Conservation (phyloP, 805 yeast species). For the Ogataea nonfermentans region DNA sequence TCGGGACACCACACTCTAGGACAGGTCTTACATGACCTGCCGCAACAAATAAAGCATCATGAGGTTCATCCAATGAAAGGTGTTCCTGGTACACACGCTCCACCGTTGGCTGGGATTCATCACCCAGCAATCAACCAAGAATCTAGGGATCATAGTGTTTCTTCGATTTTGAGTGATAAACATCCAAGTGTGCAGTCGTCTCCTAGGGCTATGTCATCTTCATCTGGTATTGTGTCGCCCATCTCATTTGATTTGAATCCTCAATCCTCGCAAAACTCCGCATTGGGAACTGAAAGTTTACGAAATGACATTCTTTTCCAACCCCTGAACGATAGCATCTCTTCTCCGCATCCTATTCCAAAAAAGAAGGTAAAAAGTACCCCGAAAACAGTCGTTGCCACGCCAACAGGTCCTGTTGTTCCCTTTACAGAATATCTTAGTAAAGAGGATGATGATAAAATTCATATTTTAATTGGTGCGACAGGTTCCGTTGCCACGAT, state of each 20-base stretch:
- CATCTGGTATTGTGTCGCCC: constrained; percentile 21
- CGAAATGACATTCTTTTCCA: constrained; percentile 1
- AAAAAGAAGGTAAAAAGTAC: constrained; percentile 34
- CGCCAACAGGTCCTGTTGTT: constrained; percentile 61
- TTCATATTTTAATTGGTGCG: constrained; percentile 87
- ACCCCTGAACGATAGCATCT: neutral
- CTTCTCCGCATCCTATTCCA: constrained; percentile 14
- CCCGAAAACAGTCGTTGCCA: constrained; percentile 51
- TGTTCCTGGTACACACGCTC: neutral
- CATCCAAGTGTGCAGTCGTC: constrained; percentile 3
- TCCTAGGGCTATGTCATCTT: constrained; percentile 4
- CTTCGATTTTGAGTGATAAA: constrained; percentile 1
- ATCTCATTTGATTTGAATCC: constrained; percentile 19
- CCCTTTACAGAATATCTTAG: constrained; percentile 73
- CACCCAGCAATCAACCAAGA: constrained; percentile 1
- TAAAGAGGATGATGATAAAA: constrained; percentile 76
- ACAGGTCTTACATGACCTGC: constrained; percentile 4
- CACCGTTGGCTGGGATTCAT: neutral
- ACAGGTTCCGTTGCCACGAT: constrained; percentile 97
- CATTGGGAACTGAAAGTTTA: neutral
- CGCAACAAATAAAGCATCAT: neutral
- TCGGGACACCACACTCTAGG: constrained; percentile 18
- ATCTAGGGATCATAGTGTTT: constrained; percentile 1
- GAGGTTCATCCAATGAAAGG: neutral
- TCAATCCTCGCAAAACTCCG: constrained; percentile 5